Base-by-base conservation (phyloP, 352 stramenopile species). In the Phytophthora vignae region DNA sequence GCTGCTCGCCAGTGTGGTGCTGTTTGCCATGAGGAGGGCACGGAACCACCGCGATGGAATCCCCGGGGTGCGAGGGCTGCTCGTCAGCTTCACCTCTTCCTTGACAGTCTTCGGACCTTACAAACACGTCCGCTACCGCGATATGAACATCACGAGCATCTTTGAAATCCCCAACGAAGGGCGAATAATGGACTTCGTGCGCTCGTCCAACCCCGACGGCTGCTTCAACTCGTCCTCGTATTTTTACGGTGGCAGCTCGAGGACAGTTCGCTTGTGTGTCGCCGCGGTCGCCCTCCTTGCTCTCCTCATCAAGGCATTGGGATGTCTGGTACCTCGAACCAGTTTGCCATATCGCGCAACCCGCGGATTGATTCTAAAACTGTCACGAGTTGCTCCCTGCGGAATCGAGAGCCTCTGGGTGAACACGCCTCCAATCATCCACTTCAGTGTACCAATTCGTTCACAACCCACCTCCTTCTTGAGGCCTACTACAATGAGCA, bases 91-190 rank as follows among this genome's bases (percentile, higher is more conserved):
- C 29, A 78, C 69, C 0, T 77, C 75, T 15, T 67, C 74, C 9
- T 54, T 85, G 11, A 82, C 78, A 0, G 69, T 85, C 2, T 75
- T 83, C 9, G 76, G 78, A 0, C 76, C 78, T 11, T 85, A 78
- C 38, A 76, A 76, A 55, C 62, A 10, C 17, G n/a, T 62, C 0
- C 49, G 15, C 14, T 74, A 73, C 40, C 66, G 53, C 7, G 58
- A 71, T 46, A 72, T 72, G 52, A 33, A 54, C 17, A 78, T 71
- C 46, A 31, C 64, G n/a, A 54, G 21, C 40, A 31, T 64, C 15
- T 73, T 81, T 27, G 57, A 22, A 6, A 58, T 67, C 15, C 52
- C 58, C 11, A 27, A 69, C 12, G 54, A 29, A 44, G 58, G 64
- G 11, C 64, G 57, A 15, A 64, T 40, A 14, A 65, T 76, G 63